Base-by-base conservation (phyloP, 2,329 filamentous ascomycete genomes). In the Colletotrichum tropicicola region DNA sequence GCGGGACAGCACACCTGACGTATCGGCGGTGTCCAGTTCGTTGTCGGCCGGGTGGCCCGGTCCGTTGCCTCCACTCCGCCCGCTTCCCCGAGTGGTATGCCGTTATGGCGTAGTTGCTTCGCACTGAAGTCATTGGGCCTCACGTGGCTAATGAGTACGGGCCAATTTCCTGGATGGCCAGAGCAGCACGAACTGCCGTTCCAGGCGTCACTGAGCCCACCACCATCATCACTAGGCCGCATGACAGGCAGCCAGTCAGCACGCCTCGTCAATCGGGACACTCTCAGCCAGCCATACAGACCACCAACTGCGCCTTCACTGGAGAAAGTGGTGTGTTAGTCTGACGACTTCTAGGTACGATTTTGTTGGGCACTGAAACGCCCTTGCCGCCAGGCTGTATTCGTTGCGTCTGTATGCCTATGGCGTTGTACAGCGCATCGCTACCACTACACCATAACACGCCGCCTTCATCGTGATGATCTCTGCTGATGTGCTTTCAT, bases 351-450 rank as follows among this genome's bases (percentile, higher is more conserved):
- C 67, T 66, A 72, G 71, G 67, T 64, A 35, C 27, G n/a, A 73
- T 76, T 73, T 75, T 74, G 82, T 85, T 85, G 83, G 83, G 82
- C 79, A 83, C 72, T 75, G 78, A 81, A 76, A 76, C 79, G 77
- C 78, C 75, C 64, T 78, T 79, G 72, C 79, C 78, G 77, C 80
- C 78, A 74, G 75, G 74, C 76, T 74, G 74, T 74, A 75, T 70
- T 71, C 69, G 73, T 70, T 73, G 72, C 69, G 67, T 35, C 27
- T 51, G 45, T n/a, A 28, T 15, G 49, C 28, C 44, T 55, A 51
- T 39, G 25, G 23, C 58, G 72, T 75, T 81, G 82, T 78, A 85
- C 83, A 85, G 81, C 83, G 77, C 83, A 85, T 59, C 48, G 17
- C 39, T 53, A 32, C 39, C n/a, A 58, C 53, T 65, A 37, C 44